Conservation (phyloP, 306 rosid species). For the Alnus glutinosa region DNA sequence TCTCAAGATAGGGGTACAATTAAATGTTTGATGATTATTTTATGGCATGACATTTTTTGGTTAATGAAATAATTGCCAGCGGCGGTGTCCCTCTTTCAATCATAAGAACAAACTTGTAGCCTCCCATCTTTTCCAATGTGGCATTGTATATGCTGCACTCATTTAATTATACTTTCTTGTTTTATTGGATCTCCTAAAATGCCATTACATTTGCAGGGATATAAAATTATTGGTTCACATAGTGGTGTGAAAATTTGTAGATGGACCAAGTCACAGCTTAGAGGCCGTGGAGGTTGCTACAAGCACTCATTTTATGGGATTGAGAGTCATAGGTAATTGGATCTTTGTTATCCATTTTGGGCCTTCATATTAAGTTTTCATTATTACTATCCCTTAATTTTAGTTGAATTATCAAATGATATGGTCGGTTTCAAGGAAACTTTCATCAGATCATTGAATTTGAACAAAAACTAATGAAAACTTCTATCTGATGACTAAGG, state of each 20-base stretch:
- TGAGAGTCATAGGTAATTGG: slow-evolving; percentile 87
- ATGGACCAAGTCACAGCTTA: slow-evolving; percentile 98
- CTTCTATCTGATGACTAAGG: not conserved
- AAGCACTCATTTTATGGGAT: slow-evolving; percentile 99
- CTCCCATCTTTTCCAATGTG: slow-evolving; percentile 1
- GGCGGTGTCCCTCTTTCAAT: not conserved
- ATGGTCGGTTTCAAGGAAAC: not conserved
- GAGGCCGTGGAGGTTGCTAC: slow-evolving; percentile 98
- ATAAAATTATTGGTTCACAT: slow-evolving; percentile 87
- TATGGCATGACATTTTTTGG: not conserved
- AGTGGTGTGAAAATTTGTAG: slow-evolving; percentile 98
- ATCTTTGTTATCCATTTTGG: not conserved
- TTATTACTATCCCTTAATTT: not conserved
- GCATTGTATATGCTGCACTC: slow-evolving; percentile 11
- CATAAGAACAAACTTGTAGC: not conserved
- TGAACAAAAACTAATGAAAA: not conserved
- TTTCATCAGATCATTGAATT: not conserved
- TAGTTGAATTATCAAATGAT: not conserved
- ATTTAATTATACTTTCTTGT: slow-evolving; percentile 6
- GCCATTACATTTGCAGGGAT: slow-evolving; percentile 64
- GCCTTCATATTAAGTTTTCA: not conserved
- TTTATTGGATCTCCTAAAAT: slow-evolving; percentile 25
- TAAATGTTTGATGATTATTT: not conserved
- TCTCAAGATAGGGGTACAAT: not conserved
- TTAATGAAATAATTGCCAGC: not conserved